These are phyloP conservation scores for Simplicillium aogashimaense DNA, from an alignment of 2,329 filamentous ascomycete genomes.

Conservation along the genomic window DNA sequence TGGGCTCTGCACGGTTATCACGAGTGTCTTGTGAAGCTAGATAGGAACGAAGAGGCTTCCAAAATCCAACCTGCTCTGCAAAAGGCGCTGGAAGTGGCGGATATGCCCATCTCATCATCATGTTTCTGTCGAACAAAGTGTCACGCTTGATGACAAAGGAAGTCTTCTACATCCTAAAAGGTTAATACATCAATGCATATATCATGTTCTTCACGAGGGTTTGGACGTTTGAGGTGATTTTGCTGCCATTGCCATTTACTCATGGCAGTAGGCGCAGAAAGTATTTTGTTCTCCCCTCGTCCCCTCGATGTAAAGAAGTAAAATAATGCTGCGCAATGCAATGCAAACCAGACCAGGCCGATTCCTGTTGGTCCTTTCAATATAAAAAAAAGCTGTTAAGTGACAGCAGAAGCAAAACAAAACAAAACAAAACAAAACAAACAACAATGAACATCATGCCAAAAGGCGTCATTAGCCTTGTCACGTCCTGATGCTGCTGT, in stretches of 20 bases:
- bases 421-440: too few relatives aligned
- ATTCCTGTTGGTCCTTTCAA: too few relatives aligned
- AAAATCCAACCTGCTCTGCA: slow-evolving; percentile 31
- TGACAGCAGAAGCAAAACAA: too few relatives aligned
- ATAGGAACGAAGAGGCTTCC: slow-evolving; percentile 28
- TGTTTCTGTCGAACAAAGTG: slow-evolving; percentile 15
- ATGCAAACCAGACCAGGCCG: too few relatives aligned
- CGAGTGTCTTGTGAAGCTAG: slow-evolving; percentile 51
- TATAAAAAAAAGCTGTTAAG: too few relatives aligned
- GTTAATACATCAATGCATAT: neutral
- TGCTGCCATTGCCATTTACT: too few relatives aligned
- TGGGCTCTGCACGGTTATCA: slow-evolving; percentile 67
- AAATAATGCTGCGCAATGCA: too few relatives aligned
- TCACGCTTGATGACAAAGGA: neutral
- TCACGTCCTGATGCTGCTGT: slow-evolving; percentile 1
- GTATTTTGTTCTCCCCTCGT: too few relatives aligned
- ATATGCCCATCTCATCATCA: slow-evolving; percentile 41
- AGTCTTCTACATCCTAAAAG: neutral
- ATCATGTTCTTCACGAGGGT: neutral
- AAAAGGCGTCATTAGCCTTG: neutral
- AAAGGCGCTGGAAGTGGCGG: slow-evolving; percentile 42
- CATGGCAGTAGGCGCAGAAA: too few relatives aligned
- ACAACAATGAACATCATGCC: neutral
- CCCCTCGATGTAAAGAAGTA: too few relatives aligned
- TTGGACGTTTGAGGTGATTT: too few relatives aligned